Conservation (phyloP, 202 grass and related monocot genomes). For the Setaria italica region DNA sequence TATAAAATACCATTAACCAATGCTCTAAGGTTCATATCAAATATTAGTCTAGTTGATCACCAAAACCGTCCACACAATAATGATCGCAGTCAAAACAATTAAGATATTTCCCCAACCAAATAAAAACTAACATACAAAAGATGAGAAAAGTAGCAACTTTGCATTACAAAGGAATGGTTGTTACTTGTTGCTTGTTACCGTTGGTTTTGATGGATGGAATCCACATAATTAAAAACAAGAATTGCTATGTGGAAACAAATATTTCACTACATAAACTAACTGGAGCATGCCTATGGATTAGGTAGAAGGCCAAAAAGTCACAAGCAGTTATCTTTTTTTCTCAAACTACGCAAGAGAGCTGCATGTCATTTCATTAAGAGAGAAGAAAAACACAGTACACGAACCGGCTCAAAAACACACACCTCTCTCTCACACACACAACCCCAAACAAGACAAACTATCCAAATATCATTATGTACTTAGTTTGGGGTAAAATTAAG, state of each 20-base stretch:
- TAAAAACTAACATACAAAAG: conserved; percentile 8
- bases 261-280: conserved; percentile 30
- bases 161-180: background rate
- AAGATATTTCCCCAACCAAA: background rate
- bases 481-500: conserved; percentile 20
- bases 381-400: no score
- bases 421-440: no score
- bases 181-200: background rate
- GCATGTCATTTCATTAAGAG: no score
- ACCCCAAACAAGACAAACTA: background rate
- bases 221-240: conserved; percentile 33
- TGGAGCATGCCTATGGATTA: conserved; percentile 21
- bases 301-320: conserved; percentile 2
- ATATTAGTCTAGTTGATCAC: conserved; percentile 19
- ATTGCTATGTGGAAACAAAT: background rate
- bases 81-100: conserved; percentile 21
- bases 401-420: no score
- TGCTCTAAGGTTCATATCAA: background rate
- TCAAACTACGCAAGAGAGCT: no score
- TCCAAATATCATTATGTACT: conserved; percentile 24
- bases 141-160: conserved; percentile 23
- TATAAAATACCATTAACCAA: conserved; percentile 9
- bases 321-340: background rate
- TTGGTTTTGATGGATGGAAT: conserved; percentile 18
- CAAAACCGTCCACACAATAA: conserved; percentile 1